Conservation (phyloP, 2,329 filamentous ascomycete species). For the Penicillium fuscoglaucum region DNA sequence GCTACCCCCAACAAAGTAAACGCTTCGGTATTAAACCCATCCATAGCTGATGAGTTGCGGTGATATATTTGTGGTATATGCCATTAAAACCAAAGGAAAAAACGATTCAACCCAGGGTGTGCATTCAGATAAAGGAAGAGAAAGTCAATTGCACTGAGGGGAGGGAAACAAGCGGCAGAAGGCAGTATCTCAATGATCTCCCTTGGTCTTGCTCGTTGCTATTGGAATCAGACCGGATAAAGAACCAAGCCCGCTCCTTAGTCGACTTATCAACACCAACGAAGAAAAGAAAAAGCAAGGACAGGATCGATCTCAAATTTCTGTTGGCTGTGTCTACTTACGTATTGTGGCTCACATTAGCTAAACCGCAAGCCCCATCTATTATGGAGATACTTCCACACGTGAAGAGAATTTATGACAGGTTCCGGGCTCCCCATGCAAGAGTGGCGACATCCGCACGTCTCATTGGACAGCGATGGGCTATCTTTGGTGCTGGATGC, state of each 20-base stretch:
- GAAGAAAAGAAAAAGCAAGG: slow-evolving; percentile 5
- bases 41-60: slow-evolving; percentile 10
- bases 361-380: neutral
- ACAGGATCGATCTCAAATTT: neutral
- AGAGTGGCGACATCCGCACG: neutral
- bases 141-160: neutral
- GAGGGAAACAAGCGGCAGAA: slow-evolving; percentile 1
- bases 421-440: neutral
- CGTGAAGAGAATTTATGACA: neutral
- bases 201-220: slow-evolving; percentile 15
- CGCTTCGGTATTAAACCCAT: slow-evolving; percentile 47
- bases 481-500: neutral
- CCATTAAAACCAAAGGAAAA: neutral
- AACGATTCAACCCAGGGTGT: slow-evolving; percentile 5
- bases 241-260: slow-evolving; percentile 15
- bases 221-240: slow-evolving; percentile 28
- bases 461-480: neutral
- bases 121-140: slow-evolving; percentile 20
- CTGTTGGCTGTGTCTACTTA: neutral
- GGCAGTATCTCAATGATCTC: slow-evolving; percentile 8
- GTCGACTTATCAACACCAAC: slow-evolving; percentile 23
- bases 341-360: neutral
- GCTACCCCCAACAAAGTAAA: slow-evolving; percentile 55
- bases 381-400: neutral
- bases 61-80: neutral